Conservation (phyloP, 352 stramenopile genomes). For the Pythium biforme region DNA sequence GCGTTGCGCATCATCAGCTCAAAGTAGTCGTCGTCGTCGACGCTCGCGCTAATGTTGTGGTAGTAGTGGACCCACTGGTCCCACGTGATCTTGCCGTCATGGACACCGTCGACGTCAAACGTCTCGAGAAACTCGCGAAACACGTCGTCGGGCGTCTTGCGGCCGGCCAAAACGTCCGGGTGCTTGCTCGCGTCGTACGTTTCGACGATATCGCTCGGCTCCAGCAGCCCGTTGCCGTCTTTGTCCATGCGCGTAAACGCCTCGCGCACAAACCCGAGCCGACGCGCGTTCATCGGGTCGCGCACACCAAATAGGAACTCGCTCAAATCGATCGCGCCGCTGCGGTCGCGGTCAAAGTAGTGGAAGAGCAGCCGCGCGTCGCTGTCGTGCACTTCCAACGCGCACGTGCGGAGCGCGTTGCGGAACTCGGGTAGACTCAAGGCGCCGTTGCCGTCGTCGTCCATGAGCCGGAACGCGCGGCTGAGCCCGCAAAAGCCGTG, state of each 20-base stretch:
- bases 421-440: slow-evolving; percentile 81
- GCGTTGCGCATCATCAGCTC: slow-evolving; percentile 91
- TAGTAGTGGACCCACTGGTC: slow-evolving; percentile 87
- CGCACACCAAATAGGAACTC: slow-evolving; percentile 87
- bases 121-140: slow-evolving; percentile 85
- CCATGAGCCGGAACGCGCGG: slow-evolving; percentile 72
- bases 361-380: slow-evolving; percentile 75
- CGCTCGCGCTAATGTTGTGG: slow-evolving; percentile 79
- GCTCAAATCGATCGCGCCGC: slow-evolving; percentile 72
- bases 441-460: slow-evolving; percentile 70
- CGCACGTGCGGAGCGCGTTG: slow-evolving; percentile 51
- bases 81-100: slow-evolving; percentile 72
- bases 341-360: slow-evolving; percentile 81
- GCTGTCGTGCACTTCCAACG: slow-evolving; percentile 51
- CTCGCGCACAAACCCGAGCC: slow-evolving; percentile 66
- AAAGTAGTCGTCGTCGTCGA: slow-evolving; percentile 93
- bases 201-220: slow-evolving; percentile 77
- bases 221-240: slow-evolving; percentile 64
- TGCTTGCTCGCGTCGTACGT: slow-evolving; percentile 83
- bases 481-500: slow-evolving; percentile 75
- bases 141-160: slow-evolving; percentile 58
- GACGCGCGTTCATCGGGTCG: slow-evolving; percentile 65
- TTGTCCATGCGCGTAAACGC: slow-evolving; percentile 87
- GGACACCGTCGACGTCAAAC: slow-evolving; percentile 72
- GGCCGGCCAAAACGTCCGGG: slow-evolving; percentile 77